Percentiles rank a stretch among this genome's conserved stretches.
Evolutionary conservation across 2,329 filamentous ascomycete species (phyloP).

Genomic region (Colletotrichum sp.): DNA sequence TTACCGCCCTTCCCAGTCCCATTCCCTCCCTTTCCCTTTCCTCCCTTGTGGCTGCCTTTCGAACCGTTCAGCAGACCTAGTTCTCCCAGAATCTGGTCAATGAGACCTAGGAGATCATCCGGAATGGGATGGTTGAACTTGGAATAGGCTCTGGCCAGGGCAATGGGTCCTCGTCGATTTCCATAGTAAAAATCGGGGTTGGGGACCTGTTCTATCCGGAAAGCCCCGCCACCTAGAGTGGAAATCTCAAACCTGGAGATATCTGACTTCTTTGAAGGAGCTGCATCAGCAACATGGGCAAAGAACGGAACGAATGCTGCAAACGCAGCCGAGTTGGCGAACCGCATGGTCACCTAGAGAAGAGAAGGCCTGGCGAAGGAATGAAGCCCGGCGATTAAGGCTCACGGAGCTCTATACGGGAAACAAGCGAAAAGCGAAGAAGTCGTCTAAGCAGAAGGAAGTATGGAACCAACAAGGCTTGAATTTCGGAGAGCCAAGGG

Average conservation of each 20-base stretch:
- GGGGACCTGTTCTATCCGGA: constrained; percentile 41
- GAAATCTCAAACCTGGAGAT: constrained; percentile 30
- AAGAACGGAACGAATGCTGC: constrained; percentile 28
- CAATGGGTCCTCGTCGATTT: constrained; percentile 39
- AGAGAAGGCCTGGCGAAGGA: constrained; percentile 18
- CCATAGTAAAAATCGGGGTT: constrained; percentile 36
- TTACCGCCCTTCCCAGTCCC: neutral
- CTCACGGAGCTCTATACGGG: constrained; percentile 13
- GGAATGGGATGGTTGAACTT: constrained; percentile 41
- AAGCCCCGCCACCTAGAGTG: constrained; percentile 42
- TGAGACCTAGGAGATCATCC: constrained; percentile 32
- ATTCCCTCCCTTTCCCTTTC: neutral
- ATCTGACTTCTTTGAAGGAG: constrained; percentile 27
- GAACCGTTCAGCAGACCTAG: constrained; percentile 28
- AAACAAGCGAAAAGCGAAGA: neutral
- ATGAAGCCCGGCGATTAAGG: constrained; percentile 14
- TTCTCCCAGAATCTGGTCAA: constrained; percentile 36
- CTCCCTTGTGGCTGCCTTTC: neutral
- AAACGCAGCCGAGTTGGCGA: constrained; percentile 31
- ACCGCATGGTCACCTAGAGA: constrained; percentile 33
- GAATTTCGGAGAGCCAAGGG: neutral
- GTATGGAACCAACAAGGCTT: neutral
- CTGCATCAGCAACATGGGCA: constrained; percentile 28
- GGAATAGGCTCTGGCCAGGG: constrained; percentile 41
- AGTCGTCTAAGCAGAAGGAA: neutral